These are phyloP conservation scores for Staphylotrichum tortipilum DNA, from an alignment of 495 filamentous ascomycete genomes.

Conservation along the genomic window DNA sequence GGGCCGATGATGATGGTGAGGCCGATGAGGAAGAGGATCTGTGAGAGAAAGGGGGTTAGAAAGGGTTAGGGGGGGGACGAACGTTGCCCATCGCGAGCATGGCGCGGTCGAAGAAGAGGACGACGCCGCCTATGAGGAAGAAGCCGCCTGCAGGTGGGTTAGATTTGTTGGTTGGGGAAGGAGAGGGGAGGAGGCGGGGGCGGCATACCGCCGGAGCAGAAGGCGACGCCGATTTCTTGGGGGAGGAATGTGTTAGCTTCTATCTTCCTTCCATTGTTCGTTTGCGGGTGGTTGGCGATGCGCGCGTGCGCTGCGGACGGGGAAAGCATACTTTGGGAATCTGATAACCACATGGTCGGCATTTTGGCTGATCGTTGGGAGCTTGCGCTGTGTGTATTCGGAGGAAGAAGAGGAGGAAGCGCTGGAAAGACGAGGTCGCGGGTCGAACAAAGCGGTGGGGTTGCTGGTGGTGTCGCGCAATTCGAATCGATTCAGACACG, in stretches of 20 bases:
- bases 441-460: too few species aligned
- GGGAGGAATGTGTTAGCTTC: conserved; percentile 17
- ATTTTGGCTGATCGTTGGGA: conserved; percentile 27
- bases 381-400: neutral
- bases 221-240: conserved; percentile 90
- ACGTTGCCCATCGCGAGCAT: conserved; percentile 48
- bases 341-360: conserved; percentile 83
- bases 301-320: too few species aligned
- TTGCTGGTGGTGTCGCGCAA: conserved; percentile 1
- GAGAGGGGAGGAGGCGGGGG: neutral
- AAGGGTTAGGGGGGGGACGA: neutral
- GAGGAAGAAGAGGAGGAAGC: too few species aligned
- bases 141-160: conserved; percentile 55
- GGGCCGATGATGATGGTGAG: conserved; percentile 92
- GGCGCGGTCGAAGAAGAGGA: conserved; percentile 95
- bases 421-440: too few species aligned
- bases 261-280: too few species aligned
- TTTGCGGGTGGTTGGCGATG: too few species aligned
- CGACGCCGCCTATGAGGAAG: conserved; percentile 85
- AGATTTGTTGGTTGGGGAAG: neutral
- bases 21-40: conserved; percentile 96
- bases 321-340: conserved; percentile 73
- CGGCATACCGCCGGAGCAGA: conserved; percentile 89
- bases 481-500: conserved; percentile 2
- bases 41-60: conserved; percentile 46